These are phyloP conservation scores for Strobilomyces echinocephalus DNA, from an alignment of 768 basidiomycete genomes.

Conservation along the genomic window DNA sequence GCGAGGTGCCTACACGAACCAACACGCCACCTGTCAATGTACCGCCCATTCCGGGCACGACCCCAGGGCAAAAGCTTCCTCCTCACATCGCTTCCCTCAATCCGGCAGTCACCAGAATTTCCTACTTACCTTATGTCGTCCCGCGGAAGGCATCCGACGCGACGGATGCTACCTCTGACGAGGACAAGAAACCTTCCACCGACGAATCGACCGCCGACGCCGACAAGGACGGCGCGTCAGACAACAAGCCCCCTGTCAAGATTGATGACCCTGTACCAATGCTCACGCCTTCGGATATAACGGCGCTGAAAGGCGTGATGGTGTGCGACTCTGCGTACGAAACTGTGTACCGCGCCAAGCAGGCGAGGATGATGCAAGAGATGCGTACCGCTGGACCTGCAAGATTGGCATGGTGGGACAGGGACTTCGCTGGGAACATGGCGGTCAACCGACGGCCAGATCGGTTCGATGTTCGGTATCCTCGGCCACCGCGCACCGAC, in stretches of 20 bases:
- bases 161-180: slow-evolving; percentile 14
- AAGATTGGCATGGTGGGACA: slow-evolving; percentile 60
- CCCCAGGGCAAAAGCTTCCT: slow-evolving; percentile 30
- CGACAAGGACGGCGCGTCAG: slow-evolving; percentile 18
- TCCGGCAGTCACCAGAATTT: slow-evolving; percentile 29
- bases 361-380: slow-evolving; percentile 50
- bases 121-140: slow-evolving; percentile 25
- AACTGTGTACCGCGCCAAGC: slow-evolving; percentile 42
- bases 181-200: slow-evolving; percentile 22
- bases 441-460: slow-evolving; percentile 27
- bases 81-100: slow-evolving; percentile 31
- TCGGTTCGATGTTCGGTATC: slow-evolving; percentile 54
- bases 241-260: slow-evolving; percentile 12
- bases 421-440: slow-evolving; percentile 38
- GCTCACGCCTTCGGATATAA: slow-evolving; percentile 33
- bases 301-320: slow-evolving; percentile 33
- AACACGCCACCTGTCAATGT: slow-evolving; percentile 14
- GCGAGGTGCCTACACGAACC: slow-evolving; percentile 14
- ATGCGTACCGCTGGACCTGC: slow-evolving; percentile 39
- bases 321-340: slow-evolving; percentile 45
- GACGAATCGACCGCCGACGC: slow-evolving; percentile 7
- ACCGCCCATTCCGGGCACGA: slow-evolving; percentile 24
- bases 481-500: slow-evolving; percentile 39
- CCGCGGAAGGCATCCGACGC: slow-evolving; percentile 17
- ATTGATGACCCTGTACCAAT: slow-evolving; percentile 21